Conservation (phyloP, 2,329 filamentous ascomycete species). For the Exophiala viscosa region DNA sequence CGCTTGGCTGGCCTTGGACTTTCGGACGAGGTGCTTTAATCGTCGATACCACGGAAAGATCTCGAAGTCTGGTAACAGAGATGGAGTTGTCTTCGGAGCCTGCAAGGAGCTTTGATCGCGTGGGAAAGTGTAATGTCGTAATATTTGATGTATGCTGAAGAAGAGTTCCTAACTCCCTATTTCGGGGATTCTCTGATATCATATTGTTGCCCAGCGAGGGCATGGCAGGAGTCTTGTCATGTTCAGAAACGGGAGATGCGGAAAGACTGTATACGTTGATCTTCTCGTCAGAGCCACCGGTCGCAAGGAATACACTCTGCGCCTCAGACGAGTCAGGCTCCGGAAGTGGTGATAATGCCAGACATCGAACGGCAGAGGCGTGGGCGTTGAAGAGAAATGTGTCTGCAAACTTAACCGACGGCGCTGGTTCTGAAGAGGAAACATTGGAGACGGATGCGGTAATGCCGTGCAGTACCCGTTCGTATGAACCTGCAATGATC, state of each 20-base stretch:
- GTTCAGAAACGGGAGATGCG: constrained; percentile 58
- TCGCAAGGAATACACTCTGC: constrained; percentile 86
- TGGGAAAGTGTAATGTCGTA: constrained; percentile 76
- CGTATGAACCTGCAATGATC: constrained; percentile 89
- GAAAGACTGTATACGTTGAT: constrained; percentile 94
- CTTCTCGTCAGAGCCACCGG: constrained; percentile 86
- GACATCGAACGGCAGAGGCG: constrained; percentile 79
- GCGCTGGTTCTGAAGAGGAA: constrained; percentile 23
- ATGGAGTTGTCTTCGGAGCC: constrained; percentile 88
- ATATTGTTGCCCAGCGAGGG: constrained; percentile 67
- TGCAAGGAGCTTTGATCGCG: constrained; percentile 81
- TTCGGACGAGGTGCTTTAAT: constrained; percentile 89
- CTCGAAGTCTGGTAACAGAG: constrained; percentile 77
- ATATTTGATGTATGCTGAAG: constrained; percentile 82
- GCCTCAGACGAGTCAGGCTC: constrained; percentile 47
- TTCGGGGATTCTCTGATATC: constrained; percentile 78
- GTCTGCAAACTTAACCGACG: constrained; percentile 69
- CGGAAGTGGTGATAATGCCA: constrained; percentile 78
- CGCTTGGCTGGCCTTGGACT: constrained; percentile 72
- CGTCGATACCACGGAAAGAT: constrained; percentile 81
- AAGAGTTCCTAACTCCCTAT: constrained; percentile 81
- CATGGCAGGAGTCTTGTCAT: constrained; percentile 54
- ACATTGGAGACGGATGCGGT: constrained; percentile 63
- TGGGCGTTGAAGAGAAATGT: constrained; percentile 96
- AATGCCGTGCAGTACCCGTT: constrained; percentile 85